Evolutionary conservation across 2,329 filamentous ascomycete genomes (phyloP), one percentile per base, ranked within the genome.

Genomic region (Blumeria graminis): DNA sequence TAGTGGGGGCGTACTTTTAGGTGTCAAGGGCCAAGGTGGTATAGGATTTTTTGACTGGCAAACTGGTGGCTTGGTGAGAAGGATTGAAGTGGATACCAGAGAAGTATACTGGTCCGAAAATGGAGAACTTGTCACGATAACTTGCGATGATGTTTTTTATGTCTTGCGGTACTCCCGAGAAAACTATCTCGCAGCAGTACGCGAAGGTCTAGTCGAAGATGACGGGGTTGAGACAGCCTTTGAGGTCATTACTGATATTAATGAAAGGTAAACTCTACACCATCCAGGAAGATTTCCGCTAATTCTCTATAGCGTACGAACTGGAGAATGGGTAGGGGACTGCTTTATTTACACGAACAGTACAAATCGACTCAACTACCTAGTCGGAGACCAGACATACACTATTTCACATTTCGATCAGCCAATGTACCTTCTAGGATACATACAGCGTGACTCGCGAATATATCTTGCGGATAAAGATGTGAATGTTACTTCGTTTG

Each of bases 341-440:
- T 94, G 90, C 73, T 94, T 98, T 75, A 89, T 96, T 68, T 98
- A 96, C 76, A 95, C 92, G 56, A 96, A 94, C 75, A 85, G 78
- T 68, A 94, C 89, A 9, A 95, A 96, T 74, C 85, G 92, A 60
- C 75, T 98, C 58, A 96, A 96, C 74, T 96, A 96, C 72, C 80
- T 98, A 22, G 90, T 98, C 13, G 92, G 92, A 61, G 92, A 96
- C 70, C 89, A 96, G 71, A 94, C 88, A 13, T 95, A 96, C 74
- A 95, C 90, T 3, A 85, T 98, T 61, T 92, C 89, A 11, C 90
- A 96, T 71, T 96, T 95, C 65, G 92, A 98, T 70, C 83, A 89
- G 67, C 80, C 88, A 32, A 88, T 93, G 81, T 98, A 96, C 69
- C 78, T 94, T 32, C 77, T 98, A 33, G 90, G 92, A 53, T 98